Conservation (phyloP, 23 red algal species). For the Gracilaria caudata region DNA sequence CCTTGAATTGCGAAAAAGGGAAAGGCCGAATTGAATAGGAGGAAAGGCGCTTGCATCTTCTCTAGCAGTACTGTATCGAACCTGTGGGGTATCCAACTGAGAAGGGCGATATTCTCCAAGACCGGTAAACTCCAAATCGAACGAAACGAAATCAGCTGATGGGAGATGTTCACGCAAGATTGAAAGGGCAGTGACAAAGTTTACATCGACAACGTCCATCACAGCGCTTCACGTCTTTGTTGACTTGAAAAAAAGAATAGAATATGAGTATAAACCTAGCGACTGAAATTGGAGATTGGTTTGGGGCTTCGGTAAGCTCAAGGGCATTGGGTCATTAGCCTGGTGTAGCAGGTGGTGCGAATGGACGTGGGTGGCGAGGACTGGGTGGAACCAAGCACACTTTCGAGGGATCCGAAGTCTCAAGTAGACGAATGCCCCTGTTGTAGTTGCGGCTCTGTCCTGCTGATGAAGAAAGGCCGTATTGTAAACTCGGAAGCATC, state of each 20-base stretch:
- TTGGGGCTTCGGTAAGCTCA: neutral
- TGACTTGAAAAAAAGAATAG: neutral
- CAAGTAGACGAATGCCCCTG: neutral
- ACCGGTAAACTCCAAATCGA: constrained; percentile 71
- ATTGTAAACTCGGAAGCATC: neutral
- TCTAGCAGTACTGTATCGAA: constrained; percentile 32
- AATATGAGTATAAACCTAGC: neutral
- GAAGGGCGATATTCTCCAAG: constrained; percentile 52
- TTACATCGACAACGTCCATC: constrained; percentile 49
- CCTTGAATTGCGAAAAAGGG: constrained; percentile 42
- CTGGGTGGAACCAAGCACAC: neutral
- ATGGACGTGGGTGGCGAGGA: neutral
- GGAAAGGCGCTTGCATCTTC: constrained; percentile 41
- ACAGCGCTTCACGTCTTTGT: neutral
- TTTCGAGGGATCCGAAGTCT: neutral
- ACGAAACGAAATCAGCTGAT: constrained; percentile 38
- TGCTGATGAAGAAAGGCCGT: neutral
- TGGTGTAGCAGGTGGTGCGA: neutral
- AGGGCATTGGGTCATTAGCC: neutral
- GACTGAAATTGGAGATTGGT: neutral
- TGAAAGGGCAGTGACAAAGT: constrained; percentile 47
- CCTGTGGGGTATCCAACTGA: constrained; percentile 52
- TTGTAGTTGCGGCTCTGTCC: neutral
- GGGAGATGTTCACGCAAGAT: constrained; percentile 36
- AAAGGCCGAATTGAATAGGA: constrained; percentile 61